Base-by-base conservation (phyloP, 169 alveolate genomes). In the Plasmodium coatneyi region DNA sequence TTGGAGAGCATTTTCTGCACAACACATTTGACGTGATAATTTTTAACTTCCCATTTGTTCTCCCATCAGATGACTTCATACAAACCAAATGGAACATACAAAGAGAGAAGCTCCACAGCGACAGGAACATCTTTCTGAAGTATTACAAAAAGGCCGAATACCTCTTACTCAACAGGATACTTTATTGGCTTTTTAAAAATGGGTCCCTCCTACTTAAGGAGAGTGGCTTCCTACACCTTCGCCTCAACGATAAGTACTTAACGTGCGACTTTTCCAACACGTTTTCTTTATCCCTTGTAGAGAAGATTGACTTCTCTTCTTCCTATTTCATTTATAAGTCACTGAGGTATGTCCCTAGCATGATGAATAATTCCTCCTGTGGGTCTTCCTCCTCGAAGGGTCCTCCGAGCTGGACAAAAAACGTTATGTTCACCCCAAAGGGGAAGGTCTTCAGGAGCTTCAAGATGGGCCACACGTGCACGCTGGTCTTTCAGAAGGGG, bases 111-210 rank as follows among this genome's bases (percentile, higher is more conserved):
- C 66, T 49, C 30, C 49, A 25, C n/a, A 22, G 32, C 5, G 71
- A 83, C 6, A 83, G 52, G 22, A 25, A 25, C n/a, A 43, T 22
- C 34, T 84, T 74, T 41, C 54, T 84, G 0, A 84, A 84, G 79
- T 84, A 84, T 84, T 84, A 84, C 60, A 71, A 74, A 84, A 84
- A 84, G 43, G 16, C 84, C 1, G 93, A 84, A 36, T 84, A 84
- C 56, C 36, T 46, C 25, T 2, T 84, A 25, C 39, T 84, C 34
- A 74, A 84, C 9, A 72, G 60, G 30, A 16, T 84, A 19, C 7
- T 84, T 49, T 84, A 84, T 52, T 54, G 80, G 36, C 70, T 84
- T 49, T 84, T 84, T 74, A 84, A 84, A 74, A 74, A 54, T 49
- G 49, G 81, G 0, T 74, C 78, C 10, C 22, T 30, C 3, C 41